These are phyloP conservation scores for Dioszegia hungarica DNA, from an alignment of 768 basidiomycete genomes.

Conservation along the genomic window DNA sequence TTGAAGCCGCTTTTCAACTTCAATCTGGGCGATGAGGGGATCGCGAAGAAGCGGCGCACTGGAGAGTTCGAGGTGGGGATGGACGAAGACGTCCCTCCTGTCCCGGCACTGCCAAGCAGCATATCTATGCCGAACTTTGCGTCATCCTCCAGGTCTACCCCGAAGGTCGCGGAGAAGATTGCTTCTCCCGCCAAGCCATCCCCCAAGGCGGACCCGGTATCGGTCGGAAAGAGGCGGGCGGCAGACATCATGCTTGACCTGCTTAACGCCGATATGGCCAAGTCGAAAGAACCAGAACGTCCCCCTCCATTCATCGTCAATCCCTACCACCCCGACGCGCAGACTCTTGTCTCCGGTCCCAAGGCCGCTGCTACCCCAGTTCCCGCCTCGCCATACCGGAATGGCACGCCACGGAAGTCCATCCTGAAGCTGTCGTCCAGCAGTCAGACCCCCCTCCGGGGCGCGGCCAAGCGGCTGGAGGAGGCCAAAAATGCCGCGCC, in stretches of 20 bases:
- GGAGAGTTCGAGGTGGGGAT: not conserved
- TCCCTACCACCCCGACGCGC: slow-evolving; percentile 26
- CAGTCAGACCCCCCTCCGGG: slow-evolving; percentile 23
- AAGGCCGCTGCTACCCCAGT: not conserved
- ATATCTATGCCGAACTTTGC: slow-evolving; percentile 6
- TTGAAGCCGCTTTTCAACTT: slow-evolving; percentile 1
- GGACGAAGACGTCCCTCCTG: slow-evolving; percentile 2
- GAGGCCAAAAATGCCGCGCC: slow-evolving; percentile 10
- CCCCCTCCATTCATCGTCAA: slow-evolving; percentile 31
- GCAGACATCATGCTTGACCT: slow-evolving; percentile 36
- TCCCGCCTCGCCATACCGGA: not conserved
- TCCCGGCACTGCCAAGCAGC: not conserved
- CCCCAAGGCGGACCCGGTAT: slow-evolving; percentile 10
- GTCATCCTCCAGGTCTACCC: not conserved
- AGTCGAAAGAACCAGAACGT: not conserved
- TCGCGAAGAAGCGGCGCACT: slow-evolving; percentile 5
- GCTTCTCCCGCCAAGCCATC: not conserved
- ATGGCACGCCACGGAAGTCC: slow-evolving; percentile 15
- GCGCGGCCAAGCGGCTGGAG: slow-evolving; percentile 39
- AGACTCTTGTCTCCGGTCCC: slow-evolving; percentile 1
- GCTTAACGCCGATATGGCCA: slow-evolving; percentile 23
- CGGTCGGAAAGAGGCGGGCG: slow-evolving; percentile 28
- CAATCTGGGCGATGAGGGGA: slow-evolving; percentile 2
- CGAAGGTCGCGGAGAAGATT: not conserved
- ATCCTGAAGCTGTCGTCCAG: slow-evolving; percentile 1